These are phyloP conservation scores for Saccharomycopsis amapae DNA, from an alignment of 805 yeast species.

Conservation along the genomic window DNA sequence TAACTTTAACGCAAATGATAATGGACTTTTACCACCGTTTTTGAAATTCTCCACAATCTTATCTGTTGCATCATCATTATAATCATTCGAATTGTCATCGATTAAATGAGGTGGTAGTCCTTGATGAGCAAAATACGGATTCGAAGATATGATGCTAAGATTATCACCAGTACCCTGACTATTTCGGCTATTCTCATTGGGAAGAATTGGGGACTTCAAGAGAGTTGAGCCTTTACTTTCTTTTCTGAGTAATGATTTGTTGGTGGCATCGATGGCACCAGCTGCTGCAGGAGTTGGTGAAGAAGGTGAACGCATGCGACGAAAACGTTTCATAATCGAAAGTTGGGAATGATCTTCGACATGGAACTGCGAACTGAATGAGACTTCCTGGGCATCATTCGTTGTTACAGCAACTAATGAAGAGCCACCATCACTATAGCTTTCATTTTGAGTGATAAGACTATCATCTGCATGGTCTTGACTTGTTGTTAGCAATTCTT, in stretches of 20 bases:
- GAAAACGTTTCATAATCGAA: slow-evolving; percentile 29
- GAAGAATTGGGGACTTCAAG: slow-evolving; percentile 5
- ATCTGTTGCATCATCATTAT: slow-evolving; percentile 22
- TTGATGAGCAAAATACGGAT: slow-evolving; percentile 50
- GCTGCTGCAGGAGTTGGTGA: slow-evolving; percentile 27
- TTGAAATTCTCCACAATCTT: slow-evolving; percentile 14
- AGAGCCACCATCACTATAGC: neutral
- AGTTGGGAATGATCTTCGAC: slow-evolving; percentile 18
- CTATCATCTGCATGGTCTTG: neutral
- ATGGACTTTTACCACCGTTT: slow-evolving; percentile 26
- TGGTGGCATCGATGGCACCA: neutral
- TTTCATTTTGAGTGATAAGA: neutral
- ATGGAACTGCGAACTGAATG: neutral
- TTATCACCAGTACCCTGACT: slow-evolving; percentile 11
- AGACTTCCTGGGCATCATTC: neutral
- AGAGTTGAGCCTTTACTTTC: slow-evolving; percentile 1
- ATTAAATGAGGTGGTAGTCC: slow-evolving; percentile 49
- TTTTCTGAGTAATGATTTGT: slow-evolving; percentile 1
- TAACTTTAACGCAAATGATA: slow-evolving; percentile 28
- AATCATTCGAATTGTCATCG: slow-evolving; percentile 20
- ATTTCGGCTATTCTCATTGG: neutral
- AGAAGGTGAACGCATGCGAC: slow-evolving; percentile 32
- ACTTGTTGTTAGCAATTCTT: too few relatives aligned
- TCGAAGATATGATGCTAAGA: slow-evolving; percentile 27
- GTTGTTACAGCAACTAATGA: neutral